Base-by-base conservation (phyloP, 1,139 yeast species). In the Yarrowia galli region DNA sequence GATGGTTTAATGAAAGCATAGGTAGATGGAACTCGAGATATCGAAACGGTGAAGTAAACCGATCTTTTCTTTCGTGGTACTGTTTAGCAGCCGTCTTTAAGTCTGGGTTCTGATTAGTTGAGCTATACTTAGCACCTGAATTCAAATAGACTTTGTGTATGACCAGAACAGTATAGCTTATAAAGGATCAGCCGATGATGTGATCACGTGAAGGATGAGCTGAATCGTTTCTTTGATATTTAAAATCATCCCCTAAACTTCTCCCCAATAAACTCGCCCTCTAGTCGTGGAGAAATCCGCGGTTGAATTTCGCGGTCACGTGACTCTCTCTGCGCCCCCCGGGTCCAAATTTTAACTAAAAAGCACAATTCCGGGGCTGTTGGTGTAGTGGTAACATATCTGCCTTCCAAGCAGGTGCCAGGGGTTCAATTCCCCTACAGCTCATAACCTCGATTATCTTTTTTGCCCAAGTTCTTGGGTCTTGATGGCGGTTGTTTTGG, bases 371-470 rank as follows among this genome's bases (percentile, higher is more conserved):
- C n/a, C 8, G n/a, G 60, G 60, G 60, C 60, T 53, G 60, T 53
- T 53, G 60, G 60, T 53, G 60, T 53, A 53, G 60, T 53, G 61
- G 61, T 54, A 54, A 40, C 61, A 54, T 54, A 54, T 54, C 61
- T 54, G 61, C 61, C 61, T 54, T 54, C 61, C 61, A 54, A 54
- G 61, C 61, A 54, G 61, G 61, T 54, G 61, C 61, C 61, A 54
- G 60, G 60, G 60, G 60, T 38, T 54, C 60, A 54, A 38, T 53
- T 53, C 60, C 60, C 60, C 60, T 53, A 53, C 60, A 53, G 46
- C 46, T 53, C 60, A 38, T 15, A 20, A 22, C 28, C 9, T 23
- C 40, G 42, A 53, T 22, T 16, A 2, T 8, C 15, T 51, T 32
- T 28, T 51, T 20, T 32, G 9, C 12, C 9, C 15, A 2, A 0